Conservation (phyloP, 768 basidiomycete species). For the Tricholoma sp. region DNA sequence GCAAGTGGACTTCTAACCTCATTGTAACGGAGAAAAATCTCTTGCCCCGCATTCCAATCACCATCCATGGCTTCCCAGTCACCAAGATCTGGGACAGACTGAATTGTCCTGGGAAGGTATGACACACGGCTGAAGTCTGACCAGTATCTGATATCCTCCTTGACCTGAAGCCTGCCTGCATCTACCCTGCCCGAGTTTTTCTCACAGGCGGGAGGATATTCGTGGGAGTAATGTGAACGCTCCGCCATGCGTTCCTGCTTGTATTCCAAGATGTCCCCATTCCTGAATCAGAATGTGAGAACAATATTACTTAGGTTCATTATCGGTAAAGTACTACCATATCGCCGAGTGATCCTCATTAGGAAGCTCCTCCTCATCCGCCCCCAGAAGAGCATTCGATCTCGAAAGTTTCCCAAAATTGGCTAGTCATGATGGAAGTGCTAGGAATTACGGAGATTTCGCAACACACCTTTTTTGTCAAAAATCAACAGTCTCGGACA, state of each 20-base stretch:
- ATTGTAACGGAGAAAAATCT: conserved; percentile 49
- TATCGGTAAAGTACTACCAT: conserved; percentile 14
- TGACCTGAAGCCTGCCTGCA: conserved; percentile 2
- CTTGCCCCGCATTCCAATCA: conserved; percentile 52
- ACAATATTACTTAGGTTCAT: not conserved
- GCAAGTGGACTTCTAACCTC: conserved; percentile 33
- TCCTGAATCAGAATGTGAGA: conserved; percentile 25
- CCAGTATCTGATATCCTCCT: conserved; percentile 49
- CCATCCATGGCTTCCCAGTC: conserved; percentile 50
- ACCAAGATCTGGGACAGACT: conserved; percentile 53
- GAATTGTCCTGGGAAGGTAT: conserved; percentile 61
- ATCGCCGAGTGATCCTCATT: conserved; percentile 11
- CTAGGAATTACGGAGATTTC: not conserved
- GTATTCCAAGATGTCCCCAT: conserved; percentile 42
- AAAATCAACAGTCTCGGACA: conserved; percentile 65
- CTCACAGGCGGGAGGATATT: conserved; percentile 22
- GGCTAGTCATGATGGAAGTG: conserved; percentile 29
- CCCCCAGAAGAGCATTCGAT: conserved; percentile 34
- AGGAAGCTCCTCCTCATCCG: conserved; percentile 17
- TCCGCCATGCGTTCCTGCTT: conserved; percentile 47
- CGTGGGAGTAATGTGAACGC: conserved; percentile 49
- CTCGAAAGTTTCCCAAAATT: conserved; percentile 60
- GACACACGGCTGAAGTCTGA: conserved; percentile 64
- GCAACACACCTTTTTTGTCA: conserved; percentile 55
- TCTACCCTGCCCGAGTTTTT: conserved; percentile 4